Conservation (phyloP, 129 eudicot species). For the Flaveria bidentis region DNA sequence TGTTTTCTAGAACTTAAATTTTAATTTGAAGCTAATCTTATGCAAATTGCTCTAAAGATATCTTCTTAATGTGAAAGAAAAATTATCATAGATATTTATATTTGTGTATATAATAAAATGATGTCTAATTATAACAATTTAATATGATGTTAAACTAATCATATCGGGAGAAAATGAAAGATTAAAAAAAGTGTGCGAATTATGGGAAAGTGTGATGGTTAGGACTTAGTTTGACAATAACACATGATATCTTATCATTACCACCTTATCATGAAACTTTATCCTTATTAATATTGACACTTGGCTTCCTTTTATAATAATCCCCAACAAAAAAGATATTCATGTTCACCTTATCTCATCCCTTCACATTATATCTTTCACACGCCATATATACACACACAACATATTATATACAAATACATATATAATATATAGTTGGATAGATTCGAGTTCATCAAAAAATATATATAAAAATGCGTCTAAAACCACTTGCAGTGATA, state of each 20-base stretch:
- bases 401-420: too few species aligned
- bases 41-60: too few species aligned
- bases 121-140: neutral
- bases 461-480: too few species aligned
- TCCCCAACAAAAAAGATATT: slow-evolving; percentile 22
- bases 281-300: slow-evolving; percentile 27
- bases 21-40: too few species aligned
- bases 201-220: slow-evolving; percentile 24
- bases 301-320: slow-evolving; percentile 35
- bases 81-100: too few species aligned
- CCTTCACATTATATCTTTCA: slow-evolving; percentile 27
- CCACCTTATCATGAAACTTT: slow-evolving; percentile 35
- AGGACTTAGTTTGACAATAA: slow-evolving; percentile 20
- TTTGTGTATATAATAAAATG: too few species aligned
- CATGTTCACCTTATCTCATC: slow-evolving; percentile 29
- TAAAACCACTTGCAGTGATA: too few species aligned
- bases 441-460: too few species aligned
- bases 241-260: slow-evolving; percentile 42
- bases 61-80: too few species aligned
- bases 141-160: neutral
- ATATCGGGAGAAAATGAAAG: neutral
- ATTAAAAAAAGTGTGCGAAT: too few species aligned
- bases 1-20: too few species aligned
- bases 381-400: neutral
- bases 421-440: too few species aligned